These are phyloP conservation scores for Mycena kentingensis DNA, from an alignment of 768 basidiomycete genomes.

Conservation along the genomic window DNA sequence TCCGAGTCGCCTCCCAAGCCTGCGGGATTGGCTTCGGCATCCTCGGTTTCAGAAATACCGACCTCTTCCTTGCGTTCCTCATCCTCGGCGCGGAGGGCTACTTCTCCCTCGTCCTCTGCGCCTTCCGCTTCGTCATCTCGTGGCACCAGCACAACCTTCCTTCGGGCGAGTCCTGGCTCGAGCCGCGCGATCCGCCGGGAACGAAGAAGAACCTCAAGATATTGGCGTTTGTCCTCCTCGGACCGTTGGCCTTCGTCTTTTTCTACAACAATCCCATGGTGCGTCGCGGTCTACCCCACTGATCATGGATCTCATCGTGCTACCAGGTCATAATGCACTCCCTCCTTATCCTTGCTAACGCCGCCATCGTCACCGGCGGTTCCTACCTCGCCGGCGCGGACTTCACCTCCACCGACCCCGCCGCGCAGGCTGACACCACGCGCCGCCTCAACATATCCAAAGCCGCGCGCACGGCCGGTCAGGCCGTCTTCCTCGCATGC, in stretches of 20 bases:
- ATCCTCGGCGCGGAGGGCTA: constrained; percentile 33
- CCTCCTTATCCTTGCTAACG: constrained; percentile 34
- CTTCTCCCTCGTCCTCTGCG: constrained; percentile 36
- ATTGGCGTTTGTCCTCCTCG: constrained; percentile 20
- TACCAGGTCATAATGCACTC: constrained; percentile 34
- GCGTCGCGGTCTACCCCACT: too few species aligned
- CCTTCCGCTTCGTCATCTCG: constrained; percentile 37
- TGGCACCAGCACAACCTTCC: constrained; percentile 39
- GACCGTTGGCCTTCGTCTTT: constrained; percentile 29
- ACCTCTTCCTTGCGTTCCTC: constrained; percentile 29
- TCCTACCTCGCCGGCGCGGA: constrained; percentile 32
- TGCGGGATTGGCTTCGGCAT: constrained; percentile 39
- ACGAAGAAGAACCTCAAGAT: constrained; percentile 16
- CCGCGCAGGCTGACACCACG: constrained; percentile 22
- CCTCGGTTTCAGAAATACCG: constrained; percentile 29
- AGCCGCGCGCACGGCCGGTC: constrained; percentile 33
- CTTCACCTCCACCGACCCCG: constrained; percentile 11
- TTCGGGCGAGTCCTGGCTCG: constrained; percentile 36
- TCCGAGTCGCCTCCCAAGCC: constrained; percentile 39
- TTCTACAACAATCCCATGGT: constrained; percentile 31
- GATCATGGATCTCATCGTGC: too few species aligned
- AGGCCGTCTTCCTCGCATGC: constrained; percentile 35
- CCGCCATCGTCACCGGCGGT: constrained; percentile 36
- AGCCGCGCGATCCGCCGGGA: constrained; percentile 28
- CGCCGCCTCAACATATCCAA: constrained; percentile 26